A percentile compares a stretch with the other conserved stretches of the same genome.
phyloP scores from a whole-genome alignment of 331 rosid genomes.

The Quercus phellos region DNA sequence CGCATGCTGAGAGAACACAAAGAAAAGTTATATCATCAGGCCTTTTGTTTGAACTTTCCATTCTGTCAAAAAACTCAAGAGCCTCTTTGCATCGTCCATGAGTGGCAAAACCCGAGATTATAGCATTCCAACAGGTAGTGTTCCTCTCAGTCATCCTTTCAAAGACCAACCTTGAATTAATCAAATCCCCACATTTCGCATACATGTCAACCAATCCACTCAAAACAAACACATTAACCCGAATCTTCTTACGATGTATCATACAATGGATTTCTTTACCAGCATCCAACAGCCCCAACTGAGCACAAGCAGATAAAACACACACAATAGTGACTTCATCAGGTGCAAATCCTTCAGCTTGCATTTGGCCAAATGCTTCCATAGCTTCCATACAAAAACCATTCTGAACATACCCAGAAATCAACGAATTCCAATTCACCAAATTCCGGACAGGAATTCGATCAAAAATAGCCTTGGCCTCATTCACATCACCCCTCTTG shows the following conservation, averaged over 20 bases:
- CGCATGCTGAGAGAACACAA: conserved; percentile 58
- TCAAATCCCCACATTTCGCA: conserved; percentile 69
- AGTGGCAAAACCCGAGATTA: conserved; percentile 61
- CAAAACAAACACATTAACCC: conserved; percentile 41
- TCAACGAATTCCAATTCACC: conserved; percentile 72
- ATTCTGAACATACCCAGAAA: conserved; percentile 62
- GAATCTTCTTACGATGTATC: conserved; percentile 32
- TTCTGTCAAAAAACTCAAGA: conserved; percentile 41
- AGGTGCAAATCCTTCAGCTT: conserved; percentile 43
- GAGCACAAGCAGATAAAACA: conserved; percentile 67
- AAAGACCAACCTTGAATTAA: conserved; percentile 46
- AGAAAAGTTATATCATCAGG: conserved; percentile 62
- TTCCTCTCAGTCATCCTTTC: conserved; percentile 45
- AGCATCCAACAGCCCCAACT: conserved; percentile 41
- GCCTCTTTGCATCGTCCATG: conserved; percentile 57
- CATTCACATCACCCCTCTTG: conserved; percentile 45
- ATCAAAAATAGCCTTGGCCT: conserved; percentile 43
- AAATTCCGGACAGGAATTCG: conserved; percentile 40
- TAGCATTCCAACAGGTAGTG: conserved; percentile 61
- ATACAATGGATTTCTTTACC: conserved; percentile 51
- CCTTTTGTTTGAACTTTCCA: conserved; percentile 43
- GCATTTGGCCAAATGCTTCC: conserved; percentile 41
- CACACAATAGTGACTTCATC: conserved; percentile 54
- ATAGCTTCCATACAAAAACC: conserved; percentile 57
- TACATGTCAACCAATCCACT: conserved; percentile 74